A percentile compares a stretch with the other conserved stretches of the same genome.
These are phyloP conservation scores for Zygoascus sp. DNA, from an alignment of 1,139 yeast species.

Conservation along the genomic window DNA sequence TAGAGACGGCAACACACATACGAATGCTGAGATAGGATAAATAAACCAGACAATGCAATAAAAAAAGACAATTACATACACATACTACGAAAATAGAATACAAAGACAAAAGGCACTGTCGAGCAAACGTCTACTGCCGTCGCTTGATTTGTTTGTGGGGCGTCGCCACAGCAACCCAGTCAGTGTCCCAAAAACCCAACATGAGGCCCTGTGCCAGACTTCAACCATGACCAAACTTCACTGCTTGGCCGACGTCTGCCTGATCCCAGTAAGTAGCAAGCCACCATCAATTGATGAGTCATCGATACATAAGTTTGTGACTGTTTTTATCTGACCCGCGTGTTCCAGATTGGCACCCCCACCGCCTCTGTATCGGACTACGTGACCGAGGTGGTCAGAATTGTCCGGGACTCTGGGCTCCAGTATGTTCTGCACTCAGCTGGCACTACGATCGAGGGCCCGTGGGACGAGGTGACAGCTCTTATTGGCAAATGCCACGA, in stretches of 20 bases:
- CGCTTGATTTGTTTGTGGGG: too few relatives aligned
- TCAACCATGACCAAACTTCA: slow-evolving; percentile 47
- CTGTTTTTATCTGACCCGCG: background rate
- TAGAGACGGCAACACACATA: background rate
- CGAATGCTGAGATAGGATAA: too few relatives aligned
- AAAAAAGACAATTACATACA: too few relatives aligned
- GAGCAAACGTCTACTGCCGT: too few relatives aligned
- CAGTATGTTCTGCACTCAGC: slow-evolving; percentile 77
- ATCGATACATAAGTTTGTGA: background rate
- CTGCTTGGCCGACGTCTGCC: slow-evolving; percentile 77
- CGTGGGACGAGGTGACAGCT: slow-evolving; percentile 83
- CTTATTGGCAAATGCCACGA: slow-evolving; percentile 78
- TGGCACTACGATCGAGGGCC: slow-evolving; percentile 87
- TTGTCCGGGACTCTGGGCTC: slow-evolving; percentile 57
- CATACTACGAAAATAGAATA: too few relatives aligned
- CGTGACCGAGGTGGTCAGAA: slow-evolving; percentile 61
- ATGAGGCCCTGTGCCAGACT: background rate
- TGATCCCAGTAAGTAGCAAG: slow-evolving; percentile 55
- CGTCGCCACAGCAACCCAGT: background rate
- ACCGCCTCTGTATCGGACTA: slow-evolving; percentile 76
- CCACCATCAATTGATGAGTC: slow-evolving; percentile 3
- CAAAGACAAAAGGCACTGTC: too few relatives aligned
- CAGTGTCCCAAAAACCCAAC: background rate
- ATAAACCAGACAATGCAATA: too few relatives aligned
- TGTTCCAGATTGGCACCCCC: slow-evolving; percentile 62